Base-by-base conservation (phyloP, 2,329 filamentous ascomycete species). In the Diaporthe eres region DNA sequence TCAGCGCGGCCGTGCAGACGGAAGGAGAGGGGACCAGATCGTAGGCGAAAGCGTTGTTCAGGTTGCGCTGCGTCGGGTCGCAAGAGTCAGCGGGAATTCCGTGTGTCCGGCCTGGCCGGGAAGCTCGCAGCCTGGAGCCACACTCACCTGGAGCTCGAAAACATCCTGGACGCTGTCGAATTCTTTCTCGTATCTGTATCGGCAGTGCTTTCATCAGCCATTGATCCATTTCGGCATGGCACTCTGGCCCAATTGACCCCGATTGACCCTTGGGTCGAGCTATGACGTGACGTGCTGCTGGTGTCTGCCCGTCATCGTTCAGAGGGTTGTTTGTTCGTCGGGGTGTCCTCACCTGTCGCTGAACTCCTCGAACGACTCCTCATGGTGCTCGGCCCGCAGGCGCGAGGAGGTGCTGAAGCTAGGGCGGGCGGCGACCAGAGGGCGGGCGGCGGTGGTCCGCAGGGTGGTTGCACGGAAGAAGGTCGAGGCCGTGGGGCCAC, bases 31-130 rank as follows among this genome's bases (percentile, higher is more conserved):
- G 97, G 80, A 99, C 97, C 83, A 99, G 94, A 93, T 99, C 97
- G 93, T 99, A 99, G 84, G 97, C 97, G 88, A 99, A 99, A 85
- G 95, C 96, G 90, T 99, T 99, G 93, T 99, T 99, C 84, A 98
- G 91, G 90, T 98, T 98, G 87, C 95, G 94, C 75, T 75, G 65
- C 55, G 49, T 39, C 9, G 44, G 61, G 71, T 57, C 28, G 47
- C 44, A 22, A 65, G 58, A 67, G 77, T 80, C 76, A 80, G 78
- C 47, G 73, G 9, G 8, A 58, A 71, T 71, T 22, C 49, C 49
- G 67, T 76, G 47, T 10, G 63, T 22, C 42, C 65, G 65, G 65
- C 34, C 22, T 22, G 47, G 47, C 49, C 51, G 53, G 39, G 49
- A 25, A 44, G 65, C 28, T 53, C 60, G 28, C 63, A 51, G 63